These are phyloP conservation scores for Aspergillus spinulosporus DNA, from an alignment of 2,329 filamentous ascomycete species.

Conservation along the genomic window DNA sequence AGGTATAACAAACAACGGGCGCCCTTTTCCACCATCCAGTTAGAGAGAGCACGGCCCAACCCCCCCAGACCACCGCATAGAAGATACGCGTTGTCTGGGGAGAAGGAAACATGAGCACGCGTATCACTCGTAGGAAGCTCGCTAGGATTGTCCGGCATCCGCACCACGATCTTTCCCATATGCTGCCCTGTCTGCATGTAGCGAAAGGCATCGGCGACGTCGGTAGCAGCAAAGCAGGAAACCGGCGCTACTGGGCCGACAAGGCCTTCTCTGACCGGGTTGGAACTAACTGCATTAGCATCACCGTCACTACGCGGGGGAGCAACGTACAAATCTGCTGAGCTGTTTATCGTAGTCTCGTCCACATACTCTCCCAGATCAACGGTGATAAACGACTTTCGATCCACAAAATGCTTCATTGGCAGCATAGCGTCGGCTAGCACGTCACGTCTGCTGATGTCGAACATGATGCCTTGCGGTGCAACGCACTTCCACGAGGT, in stretches of 20 bases:
- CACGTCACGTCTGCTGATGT: conserved; percentile 5
- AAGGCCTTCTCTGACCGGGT: not conserved
- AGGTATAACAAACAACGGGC: conserved; percentile 19
- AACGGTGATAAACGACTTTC: conserved; percentile 16
- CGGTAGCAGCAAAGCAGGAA: not conserved
- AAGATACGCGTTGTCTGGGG: conserved; percentile 21
- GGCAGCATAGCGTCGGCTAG: conserved; percentile 17
- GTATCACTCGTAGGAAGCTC: not conserved
- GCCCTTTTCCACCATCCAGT: conserved; percentile 20
- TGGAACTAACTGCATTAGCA: not conserved
- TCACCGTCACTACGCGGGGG: not conserved
- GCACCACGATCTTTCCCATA: conserved; percentile 44
- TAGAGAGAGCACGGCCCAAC: conserved; percentile 17
- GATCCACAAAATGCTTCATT: conserved; percentile 22
- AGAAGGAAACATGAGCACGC: conserved; percentile 22
- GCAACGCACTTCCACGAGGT: conserved; percentile 31
- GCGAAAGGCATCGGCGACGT: conserved; percentile 26
- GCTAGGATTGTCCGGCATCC: conserved; percentile 18
- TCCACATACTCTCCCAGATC: conserved; percentile 7
- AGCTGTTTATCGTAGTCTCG: not conserved
- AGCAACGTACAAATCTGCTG: not conserved
- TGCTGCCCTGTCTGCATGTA: conserved; percentile 38
- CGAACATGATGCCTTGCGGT: conserved; percentile 9
- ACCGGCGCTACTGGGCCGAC: not conserved
- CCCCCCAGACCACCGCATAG: conserved; percentile 22